Evolutionary conservation across 441 rosid genomes (phyloP).

Genomic region (Melastoma candidum): DNA sequence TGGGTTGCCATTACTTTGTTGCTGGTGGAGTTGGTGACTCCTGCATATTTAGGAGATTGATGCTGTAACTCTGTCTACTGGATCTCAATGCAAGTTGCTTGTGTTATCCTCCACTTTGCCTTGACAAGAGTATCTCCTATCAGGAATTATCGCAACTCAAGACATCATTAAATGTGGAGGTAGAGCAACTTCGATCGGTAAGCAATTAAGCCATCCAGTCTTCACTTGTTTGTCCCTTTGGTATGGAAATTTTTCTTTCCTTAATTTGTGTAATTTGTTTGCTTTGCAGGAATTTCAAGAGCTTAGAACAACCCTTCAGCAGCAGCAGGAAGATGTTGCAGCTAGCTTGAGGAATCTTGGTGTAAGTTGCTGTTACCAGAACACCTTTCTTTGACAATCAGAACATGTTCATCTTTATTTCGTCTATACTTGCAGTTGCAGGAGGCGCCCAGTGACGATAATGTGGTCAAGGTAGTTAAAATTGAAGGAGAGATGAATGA

Average conservation of each 20-base stretch:
- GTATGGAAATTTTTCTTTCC: not conserved
- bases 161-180: constrained; percentile 61
- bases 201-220: constrained; percentile 12
- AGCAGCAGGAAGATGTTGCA: constrained; percentile 73
- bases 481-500: constrained; percentile 20
- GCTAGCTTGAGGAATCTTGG: constrained; percentile 61
- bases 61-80: no score
- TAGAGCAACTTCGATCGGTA: constrained; percentile 69
- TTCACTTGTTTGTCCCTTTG: not conserved
- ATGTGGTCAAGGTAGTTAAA: constrained; percentile 21
- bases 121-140: constrained; percentile 2
- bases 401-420: constrained; percentile 4
- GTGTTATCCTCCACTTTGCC: not conserved
- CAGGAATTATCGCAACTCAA: constrained; percentile 76
- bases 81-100: not conserved
- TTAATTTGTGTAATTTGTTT: not conserved
- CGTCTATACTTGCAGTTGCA: constrained; percentile 37
- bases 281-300: constrained; percentile 63
- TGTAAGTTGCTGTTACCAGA: constrained; percentile 25
- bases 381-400: not conserved
- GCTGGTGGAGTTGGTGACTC: no score
- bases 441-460: constrained; percentile 34
- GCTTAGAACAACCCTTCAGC: constrained; percentile 57
- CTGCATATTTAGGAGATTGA: no score
- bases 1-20: no score